Evolutionary conservation across 257 asterid species (phyloP), one percentile per base, ranked within the genome.

Genomic region (Solanum infundibuliforme): DNA sequence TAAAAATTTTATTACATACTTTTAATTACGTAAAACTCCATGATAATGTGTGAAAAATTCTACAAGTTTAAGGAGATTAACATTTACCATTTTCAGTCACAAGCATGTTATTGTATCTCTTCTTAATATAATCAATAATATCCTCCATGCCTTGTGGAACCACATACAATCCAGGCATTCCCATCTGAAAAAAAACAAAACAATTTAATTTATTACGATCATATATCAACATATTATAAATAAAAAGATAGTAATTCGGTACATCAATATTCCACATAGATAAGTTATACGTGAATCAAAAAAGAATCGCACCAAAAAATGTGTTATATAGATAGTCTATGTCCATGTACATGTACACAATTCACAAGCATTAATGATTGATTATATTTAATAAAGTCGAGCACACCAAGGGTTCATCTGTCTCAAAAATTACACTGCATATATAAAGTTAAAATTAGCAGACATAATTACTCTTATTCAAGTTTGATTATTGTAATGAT

Each of bases 81-180:
- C 7, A 77, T 23, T 36, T 87, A 95, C 99, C 99, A 86, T 93
- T 95, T 91, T 96, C 99, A 35, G 95, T 92, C 69, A 95, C 77
- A 68, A 89, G 93, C 94, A 89, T 94, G 92, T 94, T 93, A 73
- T 89, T 83, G 90, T 95, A 96, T 91, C 98, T 90, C 62, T 91
- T 91, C 91, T 93, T 94, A 2, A 89, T 43, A 86, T 92, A 95
- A 35, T 68, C 75, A 36, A 96, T 90, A 27, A 93, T 87, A 81
- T 86, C 93, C 84, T 91, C 95, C 90, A 96, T 91, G 86, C 98
- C 98, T 86, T 87, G 90, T 0, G 98, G 98, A 85, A 93, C 95
- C 69, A 93, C 94, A 66, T 27, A 93, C 82, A 91, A 87, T n/a
- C 87, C 88, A 58, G 18, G 2, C 91, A 92, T 25, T 62, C 93